Evolutionary conservation across 148 eudicot genomes (phyloP).

Genomic region (Nyssa sinensis): DNA sequence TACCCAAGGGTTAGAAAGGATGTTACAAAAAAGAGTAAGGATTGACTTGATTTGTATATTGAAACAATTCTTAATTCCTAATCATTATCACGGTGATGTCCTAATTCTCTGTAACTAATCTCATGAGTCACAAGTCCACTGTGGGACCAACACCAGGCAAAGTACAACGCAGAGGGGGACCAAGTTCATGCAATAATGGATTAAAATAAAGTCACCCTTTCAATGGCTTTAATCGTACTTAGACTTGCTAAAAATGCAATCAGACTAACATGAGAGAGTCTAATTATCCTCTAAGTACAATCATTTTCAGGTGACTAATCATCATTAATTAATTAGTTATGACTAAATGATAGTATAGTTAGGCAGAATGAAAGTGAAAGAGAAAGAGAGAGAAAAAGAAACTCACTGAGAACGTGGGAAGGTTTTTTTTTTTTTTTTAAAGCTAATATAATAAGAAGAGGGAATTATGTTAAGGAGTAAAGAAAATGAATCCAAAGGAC

Average conservation of each 20-base stretch:
- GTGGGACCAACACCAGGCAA: conserved; percentile 38
- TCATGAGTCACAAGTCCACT: conserved; percentile 44
- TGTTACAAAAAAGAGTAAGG: conserved; percentile 19
- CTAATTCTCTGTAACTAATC: conserved; percentile 32
- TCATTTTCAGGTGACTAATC: conserved; percentile 1
- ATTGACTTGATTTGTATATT: conserved; percentile 31
- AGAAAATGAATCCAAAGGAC: conserved; percentile 12
- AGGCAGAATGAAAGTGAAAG: neutral
- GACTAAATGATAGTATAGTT: neutral
- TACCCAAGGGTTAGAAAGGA: conserved; percentile 22
- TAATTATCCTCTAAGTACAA: neutral
- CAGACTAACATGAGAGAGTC: neutral
- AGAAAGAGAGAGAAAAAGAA: neutral
- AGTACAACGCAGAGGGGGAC: conserved; percentile 43
- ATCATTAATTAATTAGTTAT: neutral
- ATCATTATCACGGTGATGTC: conserved; percentile 18
- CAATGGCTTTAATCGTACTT: conserved; percentile 1
- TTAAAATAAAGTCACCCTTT: conserved; percentile 15
- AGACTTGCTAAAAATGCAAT: neutral
- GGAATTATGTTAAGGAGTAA: neutral
- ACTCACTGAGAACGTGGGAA: conserved; percentile 17
- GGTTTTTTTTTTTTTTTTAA: neutral
- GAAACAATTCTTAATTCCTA: conserved; percentile 3
- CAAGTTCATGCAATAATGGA: conserved; percentile 27
- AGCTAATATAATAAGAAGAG: neutral